phyloP scores from a whole-genome alignment of 768 basidiomycete species.

The Botryobasidium botryosum region DNA sequence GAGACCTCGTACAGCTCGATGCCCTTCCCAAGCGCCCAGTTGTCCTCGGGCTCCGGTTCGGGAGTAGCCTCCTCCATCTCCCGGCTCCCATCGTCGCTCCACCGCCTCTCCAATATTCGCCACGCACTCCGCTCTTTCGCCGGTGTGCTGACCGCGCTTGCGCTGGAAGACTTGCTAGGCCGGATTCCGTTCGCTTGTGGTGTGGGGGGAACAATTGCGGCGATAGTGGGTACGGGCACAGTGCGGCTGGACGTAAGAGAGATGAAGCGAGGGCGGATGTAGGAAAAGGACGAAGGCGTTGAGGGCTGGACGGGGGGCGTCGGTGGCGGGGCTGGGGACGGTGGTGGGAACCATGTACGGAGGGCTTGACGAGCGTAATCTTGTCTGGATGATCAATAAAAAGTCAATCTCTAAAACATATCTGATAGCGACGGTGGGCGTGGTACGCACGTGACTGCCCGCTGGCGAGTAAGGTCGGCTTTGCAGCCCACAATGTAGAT shows the following conservation, averaged over 20 bases:
- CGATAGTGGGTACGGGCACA: neutral
- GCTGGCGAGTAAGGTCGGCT: slow-evolving; percentile 15
- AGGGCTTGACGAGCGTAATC: slow-evolving; percentile 72
- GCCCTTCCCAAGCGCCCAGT: slow-evolving; percentile 65
- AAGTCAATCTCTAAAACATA: neutral
- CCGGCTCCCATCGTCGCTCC: slow-evolving; percentile 36
- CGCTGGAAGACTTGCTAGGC: slow-evolving; percentile 1
- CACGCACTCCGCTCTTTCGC: slow-evolving; percentile 1
- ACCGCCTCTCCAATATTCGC: no score
- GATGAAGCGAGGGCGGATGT: slow-evolving; percentile 63
- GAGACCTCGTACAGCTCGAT: slow-evolving; percentile 88
- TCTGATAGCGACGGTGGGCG: neutral
- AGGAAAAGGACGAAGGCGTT: slow-evolving; percentile 29
- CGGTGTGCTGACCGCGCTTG: no score
- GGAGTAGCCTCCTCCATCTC: slow-evolving; percentile 38
- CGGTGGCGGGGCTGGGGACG: slow-evolving; percentile 48
- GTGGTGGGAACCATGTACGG: slow-evolving; percentile 78
- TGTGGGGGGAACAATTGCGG: neutral
- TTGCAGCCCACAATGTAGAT: slow-evolving; percentile 95
- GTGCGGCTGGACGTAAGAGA: slow-evolving; percentile 41
- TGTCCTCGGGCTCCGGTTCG: slow-evolving; percentile 13
- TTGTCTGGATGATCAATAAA: slow-evolving; percentile 16
- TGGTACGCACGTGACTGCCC: slow-evolving; percentile 9
- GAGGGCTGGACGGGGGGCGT: slow-evolving; percentile 14
- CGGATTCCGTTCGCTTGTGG: neutral